These are phyloP conservation scores for Cucumis cinereus DNA, from an alignment of 306 rosid species.

Conservation along the genomic window DNA sequence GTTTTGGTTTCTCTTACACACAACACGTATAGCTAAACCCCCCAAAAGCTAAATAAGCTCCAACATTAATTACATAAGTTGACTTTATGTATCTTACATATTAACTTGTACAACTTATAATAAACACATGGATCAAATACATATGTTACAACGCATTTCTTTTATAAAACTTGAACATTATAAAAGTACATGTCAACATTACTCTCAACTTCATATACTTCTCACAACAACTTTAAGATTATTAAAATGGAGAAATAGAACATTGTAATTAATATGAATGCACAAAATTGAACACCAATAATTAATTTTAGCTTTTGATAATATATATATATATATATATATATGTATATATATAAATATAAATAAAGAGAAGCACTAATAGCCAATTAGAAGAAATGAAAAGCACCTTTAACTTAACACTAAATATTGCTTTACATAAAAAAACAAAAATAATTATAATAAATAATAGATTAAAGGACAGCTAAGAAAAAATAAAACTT, in stretches of 20 bases:
- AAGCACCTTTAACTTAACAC: not conserved
- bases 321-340: too few species aligned
- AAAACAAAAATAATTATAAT: not conserved
- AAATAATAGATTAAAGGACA: not conserved
- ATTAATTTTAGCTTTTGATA: not conserved
- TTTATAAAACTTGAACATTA: not conserved
- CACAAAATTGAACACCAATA: not conserved
- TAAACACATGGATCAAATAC: not conserved
- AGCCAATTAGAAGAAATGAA: not conserved
- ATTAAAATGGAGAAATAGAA: not conserved
- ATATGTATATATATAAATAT: too few species aligned
- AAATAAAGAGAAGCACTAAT: not conserved
- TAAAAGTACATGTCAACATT: not conserved
- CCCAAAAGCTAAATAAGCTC: not conserved
- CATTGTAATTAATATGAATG: not conserved
- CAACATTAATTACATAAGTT: not conserved
- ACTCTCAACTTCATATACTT: not conserved
- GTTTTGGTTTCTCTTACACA: not conserved
- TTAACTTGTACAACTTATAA: not conserved
- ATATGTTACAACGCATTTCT: not conserved
- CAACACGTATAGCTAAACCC: not conserved
- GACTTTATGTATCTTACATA: not conserved
- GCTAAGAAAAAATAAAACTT: not conserved
- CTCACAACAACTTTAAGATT: not conserved
- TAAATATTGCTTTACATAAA: not conserved